These are phyloP conservation scores for Pichia membranifaciens DNA, from an alignment of 805 yeast genomes.

Conservation along the genomic window DNA sequence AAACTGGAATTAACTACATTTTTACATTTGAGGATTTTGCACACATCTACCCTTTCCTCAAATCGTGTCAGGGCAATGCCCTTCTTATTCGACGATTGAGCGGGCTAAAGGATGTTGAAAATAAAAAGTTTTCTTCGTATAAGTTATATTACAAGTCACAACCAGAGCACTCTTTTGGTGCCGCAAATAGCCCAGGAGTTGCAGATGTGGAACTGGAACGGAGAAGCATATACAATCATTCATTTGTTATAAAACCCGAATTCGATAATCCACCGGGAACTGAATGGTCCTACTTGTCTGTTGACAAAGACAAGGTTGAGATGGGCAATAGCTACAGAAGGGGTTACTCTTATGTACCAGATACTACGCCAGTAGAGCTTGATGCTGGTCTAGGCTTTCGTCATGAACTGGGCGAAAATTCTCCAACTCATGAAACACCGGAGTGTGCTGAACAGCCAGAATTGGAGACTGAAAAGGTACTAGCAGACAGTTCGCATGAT, in stretches of 20 bases:
- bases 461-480: too few relatives aligned
- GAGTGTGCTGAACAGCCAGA: too few relatives aligned
- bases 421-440: too few relatives aligned
- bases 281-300: slow-evolving; percentile 6
- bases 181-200: neutral
- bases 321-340: neutral
- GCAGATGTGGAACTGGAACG: slow-evolving; percentile 1
- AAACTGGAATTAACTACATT: slow-evolving; percentile 6
- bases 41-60: slow-evolving; percentile 13
- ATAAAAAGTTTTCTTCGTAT: neutral
- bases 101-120: neutral
- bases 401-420: too few relatives aligned
- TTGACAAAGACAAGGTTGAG: neutral
- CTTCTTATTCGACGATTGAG: neutral
- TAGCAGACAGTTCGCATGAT: neutral
- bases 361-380: neutral
- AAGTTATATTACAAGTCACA: neutral
- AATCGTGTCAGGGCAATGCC: slow-evolving; percentile 1
- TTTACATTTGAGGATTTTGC: slow-evolving; percentile 12
- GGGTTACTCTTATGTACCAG: neutral
- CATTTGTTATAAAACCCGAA: neutral
- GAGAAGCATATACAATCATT: slow-evolving; percentile 1
- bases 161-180: neutral
- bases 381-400: neutral
- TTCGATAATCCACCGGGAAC: neutral